Evolutionary conservation across 2,329 filamentous ascomycete species (phyloP), one percentile per base, ranked within the genome.

Genomic region (Fusarium torulosum): DNA sequence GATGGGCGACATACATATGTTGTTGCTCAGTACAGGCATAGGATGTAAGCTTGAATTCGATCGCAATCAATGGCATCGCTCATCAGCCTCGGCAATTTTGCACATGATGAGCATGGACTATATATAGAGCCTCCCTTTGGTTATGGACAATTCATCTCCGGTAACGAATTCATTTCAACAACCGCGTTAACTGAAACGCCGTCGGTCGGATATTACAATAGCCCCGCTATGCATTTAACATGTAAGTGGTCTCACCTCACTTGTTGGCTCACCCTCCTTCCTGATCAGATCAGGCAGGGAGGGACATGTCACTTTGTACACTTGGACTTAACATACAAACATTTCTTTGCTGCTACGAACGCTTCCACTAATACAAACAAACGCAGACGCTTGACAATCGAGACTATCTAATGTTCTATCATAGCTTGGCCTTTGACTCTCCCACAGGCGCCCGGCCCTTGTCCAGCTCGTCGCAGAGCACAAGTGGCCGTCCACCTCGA

Each of bases 401-500:
- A 46, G 49, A 44, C 62, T 53, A 60, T 67, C 53, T 67, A 23
- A 53, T 68, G 64, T 59, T 63, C 54, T 61, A 61, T 73, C 61
- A 74, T 60, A 74, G 62, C 71, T 73, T 74, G 53, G 66, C 56
- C 59, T 70, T 68, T 10, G 61, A 38, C 44, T 64, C 52, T 31
- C 66, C 63, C n/a, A 70, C 52, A 37, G 53, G 46, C 8, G 64
- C 63, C 46, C 53, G 67, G 17, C 59, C 66, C 70, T 75, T 78
- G 13, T 69, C 72, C 55, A 84, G 69, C 76, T 83, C 81, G 4
- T 85, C 79, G 41, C 77, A 74, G 49, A 88, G 72, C 37, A 84
- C 73, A 44, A 86, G 75, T 0, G 81, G 79, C 46, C 71, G 70
- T 1, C 85, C 84, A 4, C 84, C 86, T 77, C 50, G 81, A 86